Conservation (phyloP, 2,329 filamentous ascomycete genomes). For the Iodosphaeria phyllophila region DNA sequence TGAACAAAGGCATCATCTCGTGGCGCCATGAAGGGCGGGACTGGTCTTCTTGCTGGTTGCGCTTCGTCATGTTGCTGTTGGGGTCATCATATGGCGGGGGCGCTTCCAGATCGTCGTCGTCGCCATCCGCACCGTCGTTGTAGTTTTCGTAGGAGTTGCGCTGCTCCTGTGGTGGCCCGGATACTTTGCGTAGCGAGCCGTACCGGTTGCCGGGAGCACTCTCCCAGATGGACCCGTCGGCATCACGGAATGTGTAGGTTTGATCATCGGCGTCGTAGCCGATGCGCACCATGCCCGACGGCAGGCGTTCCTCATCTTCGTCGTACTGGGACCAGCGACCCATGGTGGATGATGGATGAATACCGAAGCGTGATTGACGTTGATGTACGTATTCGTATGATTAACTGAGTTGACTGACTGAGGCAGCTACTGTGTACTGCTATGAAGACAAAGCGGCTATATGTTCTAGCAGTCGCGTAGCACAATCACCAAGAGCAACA, state of each 20-base stretch:
- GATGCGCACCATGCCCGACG: constrained; percentile 26
- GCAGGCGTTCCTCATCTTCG: constrained; percentile 25
- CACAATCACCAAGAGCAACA: no score
- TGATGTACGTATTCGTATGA: no score
- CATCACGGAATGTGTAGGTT: constrained; percentile 25
- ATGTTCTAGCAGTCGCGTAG: no score
- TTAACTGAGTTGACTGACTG: no score
- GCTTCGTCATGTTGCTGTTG: constrained; percentile 1
- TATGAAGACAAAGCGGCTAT: no score
- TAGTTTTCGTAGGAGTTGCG: constrained; percentile 4
- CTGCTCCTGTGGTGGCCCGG: constrained; percentile 6
- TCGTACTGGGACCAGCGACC: constrained; percentile 16
- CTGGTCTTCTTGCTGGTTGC: constrained; percentile 2
- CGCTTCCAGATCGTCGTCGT: constrained; percentile 7
- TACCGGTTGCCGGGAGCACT: constrained; percentile 25
- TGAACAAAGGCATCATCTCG: constrained; percentile 34
- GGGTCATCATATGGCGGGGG: constrained; percentile 4
- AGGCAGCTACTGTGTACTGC: no score
- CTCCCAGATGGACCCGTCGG: constrained; percentile 23
- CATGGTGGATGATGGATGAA: constrained; percentile 11
- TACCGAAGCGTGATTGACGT: no score
- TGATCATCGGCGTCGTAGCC: constrained; percentile 31
- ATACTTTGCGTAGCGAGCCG: constrained; percentile 18
- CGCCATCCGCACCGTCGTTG: no score
- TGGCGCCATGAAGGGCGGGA: constrained; percentile 27